These are phyloP conservation scores for Teunomyces lycoperdinae DNA, from an alignment of 805 yeast genomes.

Conservation along the genomic window DNA sequence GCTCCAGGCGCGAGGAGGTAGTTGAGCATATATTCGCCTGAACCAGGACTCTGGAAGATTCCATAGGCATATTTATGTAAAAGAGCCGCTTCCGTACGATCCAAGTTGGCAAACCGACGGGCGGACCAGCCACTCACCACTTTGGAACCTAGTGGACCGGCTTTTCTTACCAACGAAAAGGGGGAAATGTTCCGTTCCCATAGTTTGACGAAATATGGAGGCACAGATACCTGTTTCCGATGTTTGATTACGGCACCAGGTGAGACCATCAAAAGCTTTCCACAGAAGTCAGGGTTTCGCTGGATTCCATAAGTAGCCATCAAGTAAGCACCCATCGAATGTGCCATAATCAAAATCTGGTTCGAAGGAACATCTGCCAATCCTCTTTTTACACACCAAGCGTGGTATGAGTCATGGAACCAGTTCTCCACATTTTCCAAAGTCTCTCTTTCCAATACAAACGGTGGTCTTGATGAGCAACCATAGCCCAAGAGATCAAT, in stretches of 20 bases:
- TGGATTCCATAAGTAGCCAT: conserved; percentile 64
- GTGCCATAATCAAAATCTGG: conserved; percentile 67
- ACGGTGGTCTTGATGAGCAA: conserved; percentile 76
- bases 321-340: conserved; percentile 90
- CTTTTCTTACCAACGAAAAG: conserved; percentile 68
- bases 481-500: conserved; percentile 91
- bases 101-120: conserved; percentile 68
- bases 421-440: conserved; percentile 54
- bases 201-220: conserved; percentile 71
- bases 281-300: conserved; percentile 54
- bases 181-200: conserved; percentile 92
- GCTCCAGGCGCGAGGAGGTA: conserved; percentile 90
- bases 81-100: conserved; percentile 41
- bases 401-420: conserved; percentile 62
- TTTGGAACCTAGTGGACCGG: conserved; percentile 82
- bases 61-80: conserved; percentile 80
- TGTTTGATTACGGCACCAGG: conserved; percentile 82
- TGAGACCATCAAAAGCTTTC: conserved; percentile 72
- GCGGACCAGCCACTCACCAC: conserved; percentile 88
- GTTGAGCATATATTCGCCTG: conserved; percentile 90
- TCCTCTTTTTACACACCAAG: conserved; percentile 57
- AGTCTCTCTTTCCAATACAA: conserved; percentile 42
- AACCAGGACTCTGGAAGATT: conserved; percentile 82
- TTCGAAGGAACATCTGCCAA: conserved; percentile 27
- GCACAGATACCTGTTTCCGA: conserved; percentile 46